phyloP scores from a whole-genome alignment of 306 rosid species.

The Vachellia collinsii region DNA sequence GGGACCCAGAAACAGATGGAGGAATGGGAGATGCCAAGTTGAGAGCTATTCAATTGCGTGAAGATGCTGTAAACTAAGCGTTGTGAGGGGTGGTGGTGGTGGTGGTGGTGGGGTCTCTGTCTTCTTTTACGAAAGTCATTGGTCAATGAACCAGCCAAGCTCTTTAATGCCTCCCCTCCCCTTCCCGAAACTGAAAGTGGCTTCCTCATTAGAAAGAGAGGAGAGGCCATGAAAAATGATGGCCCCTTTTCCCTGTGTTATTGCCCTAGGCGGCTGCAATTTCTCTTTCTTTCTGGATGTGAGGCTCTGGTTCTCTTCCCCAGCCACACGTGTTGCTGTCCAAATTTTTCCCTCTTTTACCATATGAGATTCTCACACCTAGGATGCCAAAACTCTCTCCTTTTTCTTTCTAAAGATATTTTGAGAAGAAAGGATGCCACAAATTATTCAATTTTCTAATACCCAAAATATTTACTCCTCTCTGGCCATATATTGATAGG shows the following conservation, averaged over 20 bases:
- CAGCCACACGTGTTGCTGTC: background rate
- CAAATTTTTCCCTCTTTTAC: background rate
- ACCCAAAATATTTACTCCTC: too few species aligned
- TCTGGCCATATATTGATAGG: too few species aligned
- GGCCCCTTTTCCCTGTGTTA: background rate
- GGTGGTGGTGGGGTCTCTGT: slow-evolving; percentile 39
- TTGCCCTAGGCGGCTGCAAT: slow-evolving; percentile 31
- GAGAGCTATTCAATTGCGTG: slow-evolving; percentile 42
- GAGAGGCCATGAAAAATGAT: background rate
- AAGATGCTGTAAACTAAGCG: slow-evolving; percentile 12
- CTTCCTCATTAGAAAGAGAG: background rate
- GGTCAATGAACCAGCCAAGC: slow-evolving; percentile 29
- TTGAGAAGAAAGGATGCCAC: background rate
- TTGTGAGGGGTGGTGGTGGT: background rate
- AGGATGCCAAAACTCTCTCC: background rate
- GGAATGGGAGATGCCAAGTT: slow-evolving; percentile 33
- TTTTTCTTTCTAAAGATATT: background rate
- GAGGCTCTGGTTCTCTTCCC: background rate
- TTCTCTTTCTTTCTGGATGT: background rate
- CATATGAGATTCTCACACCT: background rate
- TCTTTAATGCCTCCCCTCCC: background rate
- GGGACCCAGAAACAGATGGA: slow-evolving; percentile 38
- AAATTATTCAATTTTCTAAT: background rate
- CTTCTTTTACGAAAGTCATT: slow-evolving; percentile 1
- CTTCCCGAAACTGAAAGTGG: background rate